These are phyloP conservation scores for Lotus japonicus DNA, from an alignment of 306 rosid species.

Conservation along the genomic window DNA sequence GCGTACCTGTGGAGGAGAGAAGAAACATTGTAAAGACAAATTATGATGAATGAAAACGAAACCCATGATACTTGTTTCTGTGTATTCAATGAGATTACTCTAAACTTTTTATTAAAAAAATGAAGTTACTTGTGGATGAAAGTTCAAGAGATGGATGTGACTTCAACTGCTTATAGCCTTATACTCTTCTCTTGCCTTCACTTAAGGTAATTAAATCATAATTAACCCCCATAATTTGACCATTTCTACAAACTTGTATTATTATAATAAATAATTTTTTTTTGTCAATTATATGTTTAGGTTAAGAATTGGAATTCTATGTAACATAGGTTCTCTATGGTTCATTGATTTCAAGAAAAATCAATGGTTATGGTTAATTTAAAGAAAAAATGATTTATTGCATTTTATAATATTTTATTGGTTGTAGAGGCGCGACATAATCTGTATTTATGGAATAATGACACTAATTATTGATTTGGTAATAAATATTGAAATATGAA, in stretches of 20 bases:
- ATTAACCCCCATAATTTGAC: slow-evolving; percentile 10
- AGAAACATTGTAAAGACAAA: slow-evolving; percentile 25
- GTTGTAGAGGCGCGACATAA: no score
- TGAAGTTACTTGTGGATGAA: background rate
- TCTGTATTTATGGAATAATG: no score
- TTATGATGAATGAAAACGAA: slow-evolving; percentile 15
- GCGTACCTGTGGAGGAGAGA: background rate
- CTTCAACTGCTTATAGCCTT: slow-evolving; percentile 13
- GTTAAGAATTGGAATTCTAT: no score
- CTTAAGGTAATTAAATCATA: slow-evolving; percentile 17
- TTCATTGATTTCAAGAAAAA: no score
- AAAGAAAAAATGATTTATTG: no score
- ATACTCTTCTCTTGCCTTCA: slow-evolving; percentile 22
- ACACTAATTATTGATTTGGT: no score
- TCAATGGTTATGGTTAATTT: no score
- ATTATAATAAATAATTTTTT: background rate
- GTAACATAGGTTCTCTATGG: no score
- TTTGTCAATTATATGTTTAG: background rate
- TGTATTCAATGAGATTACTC: background rate
- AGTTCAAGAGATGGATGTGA: slow-evolving; percentile 7
- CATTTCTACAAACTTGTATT: background rate
- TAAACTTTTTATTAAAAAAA: background rate
- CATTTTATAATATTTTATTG: no score
- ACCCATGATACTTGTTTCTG: slow-evolving; percentile 16
- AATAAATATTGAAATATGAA: background rate